Conservation (phyloP, 2,329 filamentous ascomycete genomes). For the Venturiaceae sp. region DNA sequence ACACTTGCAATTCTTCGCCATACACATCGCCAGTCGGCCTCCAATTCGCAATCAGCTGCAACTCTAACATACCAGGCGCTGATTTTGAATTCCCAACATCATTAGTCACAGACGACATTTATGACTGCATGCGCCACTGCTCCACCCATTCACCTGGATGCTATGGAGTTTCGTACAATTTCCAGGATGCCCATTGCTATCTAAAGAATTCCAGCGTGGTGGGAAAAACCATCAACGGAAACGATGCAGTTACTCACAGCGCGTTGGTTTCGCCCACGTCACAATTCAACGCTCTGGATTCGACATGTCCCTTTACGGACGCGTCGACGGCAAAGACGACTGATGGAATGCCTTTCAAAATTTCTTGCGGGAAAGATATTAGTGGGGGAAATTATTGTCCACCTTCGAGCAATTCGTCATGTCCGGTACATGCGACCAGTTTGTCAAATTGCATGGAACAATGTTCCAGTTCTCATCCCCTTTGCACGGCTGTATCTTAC, state of each 20-base stretch:
- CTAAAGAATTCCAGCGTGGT: neutral
- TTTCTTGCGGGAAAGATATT: constrained; percentile 1
- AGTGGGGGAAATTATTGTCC: neutral
- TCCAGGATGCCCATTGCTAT: neutral
- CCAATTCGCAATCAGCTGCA: neutral
- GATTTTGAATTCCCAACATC: neutral
- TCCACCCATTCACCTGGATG: neutral
- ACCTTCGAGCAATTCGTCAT: neutral
- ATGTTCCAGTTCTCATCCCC: neutral
- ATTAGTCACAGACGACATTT: neutral
- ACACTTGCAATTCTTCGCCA: neutral
- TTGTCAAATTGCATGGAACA: constrained; percentile 1
- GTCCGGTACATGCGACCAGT: neutral
- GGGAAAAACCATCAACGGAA: neutral
- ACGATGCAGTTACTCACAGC: neutral
- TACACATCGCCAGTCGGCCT: neutral
- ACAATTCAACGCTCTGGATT: neutral
- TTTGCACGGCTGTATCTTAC: neutral
- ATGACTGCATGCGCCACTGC: neutral
- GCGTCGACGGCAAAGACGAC: neutral
- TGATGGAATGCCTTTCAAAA: constrained; percentile 2
- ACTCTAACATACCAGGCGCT: neutral
- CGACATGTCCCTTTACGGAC: neutral
- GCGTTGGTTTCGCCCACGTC: neutral
- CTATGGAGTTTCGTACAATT: constrained; percentile 2